Base-by-base conservation (phyloP, 1,284 basidiomycete genomes). In the Fomes fomentarius region DNA sequence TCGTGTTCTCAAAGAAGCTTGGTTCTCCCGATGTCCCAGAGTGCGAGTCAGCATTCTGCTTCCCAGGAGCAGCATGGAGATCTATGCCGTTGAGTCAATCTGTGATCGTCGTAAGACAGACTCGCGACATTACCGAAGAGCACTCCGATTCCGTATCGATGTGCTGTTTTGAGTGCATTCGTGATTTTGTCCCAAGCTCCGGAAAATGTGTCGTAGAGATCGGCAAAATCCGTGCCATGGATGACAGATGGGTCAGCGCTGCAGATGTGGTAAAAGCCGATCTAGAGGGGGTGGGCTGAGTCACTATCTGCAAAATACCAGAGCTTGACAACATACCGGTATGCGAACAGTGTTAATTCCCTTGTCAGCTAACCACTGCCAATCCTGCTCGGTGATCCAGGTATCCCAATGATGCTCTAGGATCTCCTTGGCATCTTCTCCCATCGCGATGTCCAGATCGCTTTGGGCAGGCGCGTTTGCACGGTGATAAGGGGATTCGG, bases 321-420 rank as follows among this genome's bases (percentile, higher is more conserved):
- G 3, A 37, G 35, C 31, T 12, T 12, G 15, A n/a, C 15, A 17
- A 58, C 84, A 63, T 63, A 95, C 89, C 21, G 93, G 93, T 52
- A 96, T 82, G 54, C 93, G 78, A 60, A 95, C 91, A 33, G 89
- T 82, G 63, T 94, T 96, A 67, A 94, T 81, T 0, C 93, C 93
- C 50, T 76, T 76, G n/a, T 81, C 73, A 1, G 78, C 76, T 52
- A 95, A 80, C 89, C 89, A 94, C 38, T 74, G 69, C 80, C 86
- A 93, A 67, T 94, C 91, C 0, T 71, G 71, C 25, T 85, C 81
- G 1, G 74, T 79, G 37, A 94, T 82, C 88, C 89, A 93, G 1
- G 74, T 81, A 68, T 92, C 89, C 91, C 92, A 95, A 70, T 95
- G 93, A 8, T 73, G 68, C 66, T 94, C 89, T 26, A 96, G 74